phyloP scores from a whole-genome alignment of 352 stramenopile genomes.

The Phytophthora capsici region DNA sequence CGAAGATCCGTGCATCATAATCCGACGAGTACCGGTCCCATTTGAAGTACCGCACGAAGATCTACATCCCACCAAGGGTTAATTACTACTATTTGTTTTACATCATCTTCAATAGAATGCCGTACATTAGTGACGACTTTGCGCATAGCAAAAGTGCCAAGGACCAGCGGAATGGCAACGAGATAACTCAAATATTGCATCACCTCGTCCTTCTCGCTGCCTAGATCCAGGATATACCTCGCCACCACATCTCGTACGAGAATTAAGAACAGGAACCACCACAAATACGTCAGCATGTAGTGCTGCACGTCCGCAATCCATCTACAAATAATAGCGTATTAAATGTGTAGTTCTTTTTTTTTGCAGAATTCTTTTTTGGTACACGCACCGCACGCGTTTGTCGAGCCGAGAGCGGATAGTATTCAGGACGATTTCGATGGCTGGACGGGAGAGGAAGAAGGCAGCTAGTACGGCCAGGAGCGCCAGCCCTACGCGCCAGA shows the following conservation, averaged over 20 bases:
- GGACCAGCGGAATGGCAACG: conserved; percentile 66
- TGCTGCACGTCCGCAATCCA: conserved; percentile 84
- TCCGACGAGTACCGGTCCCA: conserved; percentile 74
- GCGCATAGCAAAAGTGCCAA: conserved; percentile 77
- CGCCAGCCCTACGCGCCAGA: conserved; percentile 65
- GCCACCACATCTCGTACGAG: conserved; percentile 52
- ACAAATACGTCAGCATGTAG: conserved; percentile 79
- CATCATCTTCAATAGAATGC: too few species aligned
- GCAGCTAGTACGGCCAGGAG: conserved; percentile 46
- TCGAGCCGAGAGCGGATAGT: conserved; percentile 58
- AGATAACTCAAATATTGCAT: conserved; percentile 64
- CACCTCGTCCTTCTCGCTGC: conserved; percentile 49
- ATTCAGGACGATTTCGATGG: conserved; percentile 59
- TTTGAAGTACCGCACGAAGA: conserved; percentile 76
- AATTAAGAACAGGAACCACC: conserved; percentile 72
- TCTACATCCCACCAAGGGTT: conserved; percentile 31
- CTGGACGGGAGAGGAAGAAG: conserved; percentile 62
- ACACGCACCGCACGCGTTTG: conserved; percentile 62
- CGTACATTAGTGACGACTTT: conserved; percentile 83
- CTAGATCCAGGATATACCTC: conserved; percentile 60
- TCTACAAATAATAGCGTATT: conserved; percentile 33
- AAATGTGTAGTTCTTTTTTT: not conserved
- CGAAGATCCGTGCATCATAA: conserved; percentile 80
- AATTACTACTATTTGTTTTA: not conserved
- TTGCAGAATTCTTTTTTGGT: not conserved